Conservation (phyloP, 345 rosid species). For the rapeseed (Brassica napus) region DNA sequence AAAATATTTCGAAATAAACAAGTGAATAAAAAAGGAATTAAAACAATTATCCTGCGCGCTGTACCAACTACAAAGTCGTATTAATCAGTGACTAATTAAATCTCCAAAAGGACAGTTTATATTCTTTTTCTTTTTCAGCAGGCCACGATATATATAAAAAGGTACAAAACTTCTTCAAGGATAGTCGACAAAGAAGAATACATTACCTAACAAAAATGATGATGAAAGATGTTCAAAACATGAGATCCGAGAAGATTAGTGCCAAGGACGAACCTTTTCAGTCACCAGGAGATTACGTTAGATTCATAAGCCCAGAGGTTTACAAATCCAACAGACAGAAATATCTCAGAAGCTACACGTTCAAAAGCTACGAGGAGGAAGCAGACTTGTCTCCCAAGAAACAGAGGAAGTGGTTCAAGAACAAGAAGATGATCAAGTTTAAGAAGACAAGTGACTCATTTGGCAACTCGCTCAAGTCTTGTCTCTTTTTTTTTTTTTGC, state of each 20-base stretch:
- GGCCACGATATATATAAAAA: conserved; percentile 19
- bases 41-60: conserved; percentile 24
- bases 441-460: conserved; percentile 32
- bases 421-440: conserved; percentile 24
- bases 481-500: background rate
- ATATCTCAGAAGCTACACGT: conserved; percentile 43
- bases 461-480: conserved; percentile 37
- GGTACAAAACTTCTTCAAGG: background rate
- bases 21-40: background rate
- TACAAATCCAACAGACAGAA: conserved; percentile 40
- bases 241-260: background rate
- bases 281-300: conserved; percentile 39
- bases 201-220: conserved; percentile 8
- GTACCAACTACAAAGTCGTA: conserved; percentile 40
- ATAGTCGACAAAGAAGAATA: background rate
- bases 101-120: conserved; percentile 3
- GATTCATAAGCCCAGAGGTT: conserved; percentile 37
- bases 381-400: conserved; percentile 18
- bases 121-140: background rate
- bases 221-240: conserved; percentile 26
- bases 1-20: background rate
- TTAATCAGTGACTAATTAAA: conserved; percentile 27
- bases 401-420: conserved; percentile 37
- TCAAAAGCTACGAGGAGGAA: conserved; percentile 23
- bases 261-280: background rate